Conservation (phyloP, 176 grass and related monocot genomes). For the Guadua angustifolia region DNA sequence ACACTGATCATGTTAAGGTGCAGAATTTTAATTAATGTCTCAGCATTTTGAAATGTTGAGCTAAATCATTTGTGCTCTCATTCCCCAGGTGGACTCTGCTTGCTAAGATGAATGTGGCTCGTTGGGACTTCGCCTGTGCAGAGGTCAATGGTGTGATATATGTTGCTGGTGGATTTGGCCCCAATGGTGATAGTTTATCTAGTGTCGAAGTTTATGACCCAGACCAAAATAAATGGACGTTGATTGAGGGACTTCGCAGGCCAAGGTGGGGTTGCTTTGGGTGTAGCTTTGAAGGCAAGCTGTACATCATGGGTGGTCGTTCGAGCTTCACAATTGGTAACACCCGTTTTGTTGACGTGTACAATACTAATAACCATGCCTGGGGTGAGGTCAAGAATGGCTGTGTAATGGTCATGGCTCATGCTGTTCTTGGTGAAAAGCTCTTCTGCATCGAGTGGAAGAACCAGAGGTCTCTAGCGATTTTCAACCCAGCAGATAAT, state of each 20-base stretch:
- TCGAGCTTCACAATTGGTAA: conserved; percentile 92
- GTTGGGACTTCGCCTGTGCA: conserved; percentile 78
- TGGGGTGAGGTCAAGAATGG: conserved; percentile 82
- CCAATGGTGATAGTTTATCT: conserved; percentile 75
- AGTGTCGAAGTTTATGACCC: conserved; percentile 87
- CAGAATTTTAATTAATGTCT: neutral
- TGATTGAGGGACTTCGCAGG: conserved; percentile 66
- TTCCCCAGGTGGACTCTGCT: conserved; percentile 70
- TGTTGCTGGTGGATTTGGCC: conserved; percentile 77
- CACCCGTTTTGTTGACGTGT: conserved; percentile 70
- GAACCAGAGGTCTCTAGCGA: conserved; percentile 71
- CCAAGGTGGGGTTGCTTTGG: conserved; percentile 95
- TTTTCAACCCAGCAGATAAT: conserved; percentile 69
- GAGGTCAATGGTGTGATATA: conserved; percentile 78
- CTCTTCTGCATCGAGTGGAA: conserved; percentile 93
- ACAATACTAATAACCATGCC: conserved; percentile 53
- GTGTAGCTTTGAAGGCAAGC: conserved; percentile 69
- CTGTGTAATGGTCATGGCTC: conserved; percentile 85
- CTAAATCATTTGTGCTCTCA: conserved; percentile 36
- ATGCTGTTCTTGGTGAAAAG: conserved; percentile 64
- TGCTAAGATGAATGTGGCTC: conserved; percentile 84
- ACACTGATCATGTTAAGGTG: neutral
- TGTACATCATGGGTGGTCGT: conserved; percentile 93
- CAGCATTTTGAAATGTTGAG: conserved; percentile 10
- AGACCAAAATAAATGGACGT: conserved; percentile 63